Base-by-base conservation (phyloP, 345 rosid genomes). In the Acer negundo region DNA sequence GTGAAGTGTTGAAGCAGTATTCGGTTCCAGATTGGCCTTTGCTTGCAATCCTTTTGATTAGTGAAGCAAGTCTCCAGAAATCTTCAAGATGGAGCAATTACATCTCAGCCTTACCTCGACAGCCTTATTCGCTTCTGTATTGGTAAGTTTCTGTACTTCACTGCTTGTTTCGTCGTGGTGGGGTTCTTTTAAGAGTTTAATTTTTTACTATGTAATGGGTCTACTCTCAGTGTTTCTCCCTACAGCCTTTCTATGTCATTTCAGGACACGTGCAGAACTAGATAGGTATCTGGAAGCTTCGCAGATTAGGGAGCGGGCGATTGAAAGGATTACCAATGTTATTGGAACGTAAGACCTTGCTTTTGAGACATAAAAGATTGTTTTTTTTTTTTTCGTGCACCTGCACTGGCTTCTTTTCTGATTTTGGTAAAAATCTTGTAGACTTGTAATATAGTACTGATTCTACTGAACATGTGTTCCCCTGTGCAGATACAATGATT, bases 11-110 rank as follows among this genome's bases (percentile, higher is more conserved):
- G 72, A 91, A 91, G 75, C 86, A 82, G 77, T 86, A 87, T 64
- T 92, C 91, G 53, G 98, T 95, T 15, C 99, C 98, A 9, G 97
- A 95, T 87, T 95, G 98, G 98, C 99, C 99, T 24, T 80, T 93
- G 79, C 87, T 95, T 17, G 97, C 98, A 4, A 93, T 89, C 67
- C 89, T 92, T 76, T 87, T 95, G 81, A 92, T 93, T 76, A 92
- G 99, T 58, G 99, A 95, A 86, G 98, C 99, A 75, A 95, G 93
- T 82, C 85, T 85, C 55, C 78, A 81, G 80, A 85, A 86, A 56
- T 86, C 84, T 67, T 95, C 99, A 4, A 89, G 93, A 88, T 95
- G 99, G 99, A 80, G 77, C 77, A 92, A 93, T 73, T 95, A 93
- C 79, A 93, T 95, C 69, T 87, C 97, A 0, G 99, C 97, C 61